Evolutionary conservation across 371 early-diverging fungal species (phyloP).

Genomic region (Spraguea lophii): DNA sequence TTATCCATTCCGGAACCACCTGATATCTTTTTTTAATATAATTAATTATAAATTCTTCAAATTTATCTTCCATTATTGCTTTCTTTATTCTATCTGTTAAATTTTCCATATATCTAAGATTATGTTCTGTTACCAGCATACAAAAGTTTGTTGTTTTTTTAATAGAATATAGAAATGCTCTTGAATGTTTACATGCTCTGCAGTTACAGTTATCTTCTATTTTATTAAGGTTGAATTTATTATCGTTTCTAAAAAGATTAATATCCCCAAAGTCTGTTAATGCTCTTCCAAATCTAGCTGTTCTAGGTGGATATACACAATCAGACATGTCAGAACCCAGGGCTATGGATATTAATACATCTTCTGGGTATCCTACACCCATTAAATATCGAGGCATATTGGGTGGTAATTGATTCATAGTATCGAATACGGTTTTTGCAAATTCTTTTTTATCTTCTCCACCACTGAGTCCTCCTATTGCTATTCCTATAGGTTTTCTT

Average conservation of each 20-base stretch:
- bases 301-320: slow-evolving; percentile 83
- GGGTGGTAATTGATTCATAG: slow-evolving; percentile 61
- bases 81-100: slow-evolving; percentile 60
- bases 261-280: slow-evolving; percentile 59
- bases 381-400: slow-evolving; percentile 76
- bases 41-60: slow-evolving; percentile 56
- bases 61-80: slow-evolving; percentile 55
- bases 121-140: slow-evolving; percentile 65
- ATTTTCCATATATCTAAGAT: slow-evolving; percentile 65
- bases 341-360: slow-evolving; percentile 69
- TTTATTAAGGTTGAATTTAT: slow-evolving; percentile 52
- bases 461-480: slow-evolving; percentile 76
- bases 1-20: slow-evolving; percentile 63
- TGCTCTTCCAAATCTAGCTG: slow-evolving; percentile 75
- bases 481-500: slow-evolving; percentile 66
- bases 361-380: slow-evolving; percentile 84
- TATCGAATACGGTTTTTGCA: slow-evolving; percentile 56
- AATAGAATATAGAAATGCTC: slow-evolving; percentile 56
- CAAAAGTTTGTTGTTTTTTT: slow-evolving; percentile 65
- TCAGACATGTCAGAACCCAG: slow-evolving; percentile 85
- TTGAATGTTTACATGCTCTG: slow-evolving; percentile 59
- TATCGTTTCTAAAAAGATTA: slow-evolving; percentile 51
- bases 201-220: slow-evolving; percentile 66
- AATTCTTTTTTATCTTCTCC: slow-evolving; percentile 76
- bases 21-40: slow-evolving; percentile 56